Percentiles rank a stretch among this genome's conserved stretches.
Evolutionary conservation across 2,329 filamentous ascomycete genomes (phyloP).

Genomic region (Colletotrichum sp.): DNA sequence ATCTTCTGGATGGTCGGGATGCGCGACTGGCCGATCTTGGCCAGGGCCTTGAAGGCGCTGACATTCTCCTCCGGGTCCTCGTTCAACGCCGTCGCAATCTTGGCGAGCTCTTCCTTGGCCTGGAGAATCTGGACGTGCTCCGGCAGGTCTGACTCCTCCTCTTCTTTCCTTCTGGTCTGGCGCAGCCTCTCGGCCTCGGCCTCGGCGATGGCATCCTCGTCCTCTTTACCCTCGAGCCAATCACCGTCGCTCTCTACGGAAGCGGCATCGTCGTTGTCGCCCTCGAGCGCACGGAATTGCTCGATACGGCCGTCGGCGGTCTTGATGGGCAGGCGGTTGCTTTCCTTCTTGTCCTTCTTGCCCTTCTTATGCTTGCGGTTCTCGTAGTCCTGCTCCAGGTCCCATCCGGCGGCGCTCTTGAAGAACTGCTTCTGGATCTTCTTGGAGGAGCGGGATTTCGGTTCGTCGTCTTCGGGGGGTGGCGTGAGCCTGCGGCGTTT

Average conservation of each 20-base stretch:
- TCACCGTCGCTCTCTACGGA: constrained; percentile 64
- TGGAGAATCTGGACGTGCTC: constrained; percentile 80
- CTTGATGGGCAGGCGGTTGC: constrained; percentile 82
- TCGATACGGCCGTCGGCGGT: constrained; percentile 78
- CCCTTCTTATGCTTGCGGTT: constrained; percentile 75
- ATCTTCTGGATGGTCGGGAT: constrained; percentile 83
- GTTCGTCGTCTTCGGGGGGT: constrained; percentile 50
- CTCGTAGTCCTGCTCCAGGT: constrained; percentile 92
- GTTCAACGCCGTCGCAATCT: constrained; percentile 80
- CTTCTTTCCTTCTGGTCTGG: constrained; percentile 44
- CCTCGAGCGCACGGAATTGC: constrained; percentile 58
- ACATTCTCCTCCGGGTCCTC: constrained; percentile 93
- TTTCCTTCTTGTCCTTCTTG: constrained; percentile 75
- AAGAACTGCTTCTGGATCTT: constrained; percentile 70
- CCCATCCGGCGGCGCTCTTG: constrained; percentile 80
- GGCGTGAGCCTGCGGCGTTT: constrained; percentile 67
- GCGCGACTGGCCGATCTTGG: constrained; percentile 72
- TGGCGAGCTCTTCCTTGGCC: constrained; percentile 91
- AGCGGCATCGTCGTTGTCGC: constrained; percentile 64
- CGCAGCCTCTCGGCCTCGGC: constrained; percentile 35
- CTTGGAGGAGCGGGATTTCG: constrained; percentile 30
- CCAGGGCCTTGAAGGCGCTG: constrained; percentile 77
- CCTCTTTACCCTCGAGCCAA: constrained; percentile 67
- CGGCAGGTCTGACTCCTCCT: constrained; percentile 68
- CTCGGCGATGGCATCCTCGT: constrained; percentile 58